A percentile compares a stretch with the other conserved stretches of the same genome.
Conservation (phyloP, 2,329 filamentous ascomycete species). For the Coniochaeta sp. region DNA sequence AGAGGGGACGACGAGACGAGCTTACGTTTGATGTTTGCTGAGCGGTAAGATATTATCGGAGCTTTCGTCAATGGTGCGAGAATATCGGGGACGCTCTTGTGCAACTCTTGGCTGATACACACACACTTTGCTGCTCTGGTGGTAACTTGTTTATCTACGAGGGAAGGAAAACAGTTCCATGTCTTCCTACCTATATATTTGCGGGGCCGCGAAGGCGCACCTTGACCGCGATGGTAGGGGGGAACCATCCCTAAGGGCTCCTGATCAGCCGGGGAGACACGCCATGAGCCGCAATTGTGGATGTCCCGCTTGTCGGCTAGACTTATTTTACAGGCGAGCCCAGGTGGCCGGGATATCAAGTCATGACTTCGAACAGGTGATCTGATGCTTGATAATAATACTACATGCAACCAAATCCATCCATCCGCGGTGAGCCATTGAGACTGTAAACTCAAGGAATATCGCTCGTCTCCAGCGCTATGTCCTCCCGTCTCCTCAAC, state of each 20-base stretch:
- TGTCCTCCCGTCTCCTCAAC: too few species aligned
- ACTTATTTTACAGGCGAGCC: neutral
- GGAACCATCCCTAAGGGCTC: too few species aligned
- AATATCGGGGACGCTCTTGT: too few species aligned
- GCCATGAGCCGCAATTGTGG: neutral
- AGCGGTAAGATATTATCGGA: too few species aligned
- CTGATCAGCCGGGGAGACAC: neutral
- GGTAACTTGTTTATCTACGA: too few species aligned
- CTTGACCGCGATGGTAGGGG: neutral
- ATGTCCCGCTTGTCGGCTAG: neutral
- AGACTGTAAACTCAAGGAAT: too few species aligned
- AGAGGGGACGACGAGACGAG: neutral
- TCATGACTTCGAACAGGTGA: neutral
- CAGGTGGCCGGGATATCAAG: neutral
- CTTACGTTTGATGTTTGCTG: neutral
- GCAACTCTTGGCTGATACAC: too few species aligned
- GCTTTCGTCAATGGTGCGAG: too few species aligned
- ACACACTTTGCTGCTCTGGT: too few species aligned
- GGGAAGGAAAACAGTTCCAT: neutral
- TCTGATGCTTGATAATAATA: neutral
- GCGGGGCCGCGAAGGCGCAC: neutral
- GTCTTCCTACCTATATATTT: neutral
- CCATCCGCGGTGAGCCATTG: too few species aligned
- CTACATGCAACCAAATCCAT: too few species aligned
- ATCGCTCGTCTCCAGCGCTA: too few species aligned